Evolutionary conservation across 495 filamentous ascomycete species (phyloP), one percentile per base, ranked within the genome.

Genomic region (Sphaerosporella brunnea): DNA sequence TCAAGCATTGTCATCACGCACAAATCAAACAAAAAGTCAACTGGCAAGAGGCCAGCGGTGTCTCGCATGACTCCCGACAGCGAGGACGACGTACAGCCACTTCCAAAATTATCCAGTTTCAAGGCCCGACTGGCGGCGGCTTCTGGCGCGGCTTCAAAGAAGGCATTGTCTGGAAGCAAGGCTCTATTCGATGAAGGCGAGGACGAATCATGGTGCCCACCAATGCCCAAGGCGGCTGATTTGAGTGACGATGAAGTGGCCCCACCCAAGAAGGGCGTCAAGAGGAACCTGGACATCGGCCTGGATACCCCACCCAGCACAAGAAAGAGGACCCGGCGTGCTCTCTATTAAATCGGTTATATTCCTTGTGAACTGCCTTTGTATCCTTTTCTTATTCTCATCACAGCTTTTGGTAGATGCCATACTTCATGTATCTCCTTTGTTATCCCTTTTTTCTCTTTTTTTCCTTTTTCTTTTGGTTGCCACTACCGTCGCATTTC

Each of bases 1-100:
- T 30, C 28, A 16, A 47, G 19, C 19, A 46, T 46, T 3, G 15
- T 34, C 25, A 21, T n/a, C 8, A 15, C 41, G 18, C 7, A 9
- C 3, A 44, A 44, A 44, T 44, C 24, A 2, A 18, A 10, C 10
- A 40, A 40, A n/a, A 44, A 44, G 20, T 44, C 24, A 3, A 11
- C 20, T 8, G 21, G 13, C 10, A 16, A 20, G 25, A 9, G 43
- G n/a, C 25, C 16, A 8, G 2, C 18, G 19, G 43, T 46, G 9
- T 46, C 43, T 11, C 43, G 43, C 18, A 46, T 46, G 43, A 46
- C 43, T 4, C 43, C 43, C 18, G 43, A 46, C 13, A 46, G 43
- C 30, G 43, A 46, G 9, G 43, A 46, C 30, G 43, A 46, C 8
- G 20, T 46, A 5, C 30, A 8, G 20, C 8, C 25, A 23, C 8